phyloP scores from a whole-genome alignment of 73 alveolate species.

The Halteria grandinella region DNA sequence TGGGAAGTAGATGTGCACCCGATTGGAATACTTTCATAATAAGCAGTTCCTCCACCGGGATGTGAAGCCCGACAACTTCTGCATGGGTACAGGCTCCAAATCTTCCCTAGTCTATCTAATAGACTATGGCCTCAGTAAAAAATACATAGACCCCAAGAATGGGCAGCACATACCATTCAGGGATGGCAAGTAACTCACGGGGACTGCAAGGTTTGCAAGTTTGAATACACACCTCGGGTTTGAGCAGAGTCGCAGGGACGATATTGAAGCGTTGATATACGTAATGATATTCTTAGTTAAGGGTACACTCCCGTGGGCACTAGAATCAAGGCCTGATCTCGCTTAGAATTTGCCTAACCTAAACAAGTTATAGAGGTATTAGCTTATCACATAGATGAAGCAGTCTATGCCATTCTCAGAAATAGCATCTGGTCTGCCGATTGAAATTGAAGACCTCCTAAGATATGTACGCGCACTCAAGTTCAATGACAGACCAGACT shows the following conservation, averaged over 20 bases:
- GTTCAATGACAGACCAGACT: slow-evolving; percentile 81
- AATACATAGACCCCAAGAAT: slow-evolving; percentile 81
- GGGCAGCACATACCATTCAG: slow-evolving; percentile 84
- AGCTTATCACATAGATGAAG: background rate
- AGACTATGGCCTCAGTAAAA: slow-evolving; percentile 90
- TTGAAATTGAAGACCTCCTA: background rate
- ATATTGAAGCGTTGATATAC: slow-evolving; percentile 82
- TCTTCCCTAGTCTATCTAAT: slow-evolving; percentile 46
- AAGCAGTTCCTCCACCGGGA: slow-evolving; percentile 83
- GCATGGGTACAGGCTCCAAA: background rate
- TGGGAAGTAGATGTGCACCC: slow-evolving; percentile 59
- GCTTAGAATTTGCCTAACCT: too few relatives aligned
- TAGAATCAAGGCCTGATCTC: background rate
- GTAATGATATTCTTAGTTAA: slow-evolving; percentile 78
- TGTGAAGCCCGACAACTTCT: slow-evolving; percentile 88
- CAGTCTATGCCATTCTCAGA: background rate
- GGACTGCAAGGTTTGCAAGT: slow-evolving; percentile 85
- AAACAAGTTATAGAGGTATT: background rate
- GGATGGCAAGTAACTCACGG: slow-evolving; percentile 80
- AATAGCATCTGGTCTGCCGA: background rate
- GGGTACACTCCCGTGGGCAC: slow-evolving; percentile 92
- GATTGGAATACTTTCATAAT: slow-evolving; percentile 74
- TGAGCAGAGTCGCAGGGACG: slow-evolving; percentile 89
- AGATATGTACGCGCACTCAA: background rate
- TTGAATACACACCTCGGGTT: slow-evolving; percentile 83